phyloP scores from a whole-genome alignment of 2,329 filamentous ascomycete species.

The Simplicillium aogashimaense region DNA sequence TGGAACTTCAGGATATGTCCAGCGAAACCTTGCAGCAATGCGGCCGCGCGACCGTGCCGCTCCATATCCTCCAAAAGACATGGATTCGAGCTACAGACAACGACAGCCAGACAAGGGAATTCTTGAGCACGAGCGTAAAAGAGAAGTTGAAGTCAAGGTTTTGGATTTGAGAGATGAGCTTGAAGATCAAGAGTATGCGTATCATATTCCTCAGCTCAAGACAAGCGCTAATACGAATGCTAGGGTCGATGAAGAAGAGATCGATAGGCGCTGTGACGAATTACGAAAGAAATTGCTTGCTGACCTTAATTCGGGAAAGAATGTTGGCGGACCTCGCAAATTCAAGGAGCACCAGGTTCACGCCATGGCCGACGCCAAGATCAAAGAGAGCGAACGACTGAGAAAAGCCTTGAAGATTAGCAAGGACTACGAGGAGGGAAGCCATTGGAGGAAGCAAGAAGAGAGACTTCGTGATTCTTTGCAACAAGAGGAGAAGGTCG shows the following conservation, averaged over 20 bases:
- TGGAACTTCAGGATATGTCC: slow-evolving; percentile 94
- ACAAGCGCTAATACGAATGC: slow-evolving; percentile 6
- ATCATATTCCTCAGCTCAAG: neutral
- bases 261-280: slow-evolving; percentile 53
- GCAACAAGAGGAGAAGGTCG: slow-evolving; percentile 27
- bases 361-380: slow-evolving; percentile 92
- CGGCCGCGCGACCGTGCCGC: slow-evolving; percentile 70
- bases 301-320: slow-evolving; percentile 24
- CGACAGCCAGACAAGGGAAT: slow-evolving; percentile 87
- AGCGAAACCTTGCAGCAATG: slow-evolving; percentile 86
- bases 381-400: slow-evolving; percentile 85
- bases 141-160: slow-evolving; percentile 86
- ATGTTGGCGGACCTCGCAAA: slow-evolving; percentile 24
- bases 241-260: slow-evolving; percentile 79
- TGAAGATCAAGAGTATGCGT: slow-evolving; percentile 72
- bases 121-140: slow-evolving; percentile 84
- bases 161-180: slow-evolving; percentile 82
- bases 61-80: slow-evolving; percentile 61
- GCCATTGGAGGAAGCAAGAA: slow-evolving; percentile 78
- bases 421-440: slow-evolving; percentile 75
- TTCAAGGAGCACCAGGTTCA: slow-evolving; percentile 93
- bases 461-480: slow-evolving; percentile 45
- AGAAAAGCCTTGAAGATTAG: slow-evolving; percentile 79
- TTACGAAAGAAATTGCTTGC: slow-evolving; percentile 29
- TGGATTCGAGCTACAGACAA: slow-evolving; percentile 64